phyloP scores from a whole-genome alignment of 2,329 filamentous ascomycete genomes.

The Ceratocystis diversiconidia region DNA sequence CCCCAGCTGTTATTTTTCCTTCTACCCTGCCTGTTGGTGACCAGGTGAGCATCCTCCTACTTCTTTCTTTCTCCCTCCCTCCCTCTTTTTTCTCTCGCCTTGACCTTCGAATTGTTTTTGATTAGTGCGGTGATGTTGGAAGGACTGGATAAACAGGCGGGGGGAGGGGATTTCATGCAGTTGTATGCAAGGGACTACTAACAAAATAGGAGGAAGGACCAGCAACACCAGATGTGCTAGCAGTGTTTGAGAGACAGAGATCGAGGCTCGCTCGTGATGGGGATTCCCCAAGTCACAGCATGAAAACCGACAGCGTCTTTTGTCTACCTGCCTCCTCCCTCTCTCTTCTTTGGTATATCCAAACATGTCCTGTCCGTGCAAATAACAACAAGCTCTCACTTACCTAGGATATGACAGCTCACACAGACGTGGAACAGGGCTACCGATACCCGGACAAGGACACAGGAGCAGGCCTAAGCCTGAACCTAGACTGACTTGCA shows the following conservation, averaged over 20 bases:
- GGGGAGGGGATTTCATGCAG: background rate
- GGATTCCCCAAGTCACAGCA: background rate
- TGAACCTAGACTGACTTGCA: background rate
- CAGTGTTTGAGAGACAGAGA: background rate
- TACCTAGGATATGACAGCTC: background rate
- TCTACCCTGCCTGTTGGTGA: background rate
- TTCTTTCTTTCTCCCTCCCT: background rate
- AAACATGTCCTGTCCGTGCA: background rate
- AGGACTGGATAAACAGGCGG: constrained; percentile 4
- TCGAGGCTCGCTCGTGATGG: background rate
- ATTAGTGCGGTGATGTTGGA: background rate
- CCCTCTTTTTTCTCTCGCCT: background rate
- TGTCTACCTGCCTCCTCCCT: background rate
- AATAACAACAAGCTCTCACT: background rate
- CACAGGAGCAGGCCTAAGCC: background rate
- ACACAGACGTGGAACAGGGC: constrained; percentile 6
- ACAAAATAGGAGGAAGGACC: background rate
- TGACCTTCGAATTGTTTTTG: background rate
- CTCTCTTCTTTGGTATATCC: background rate
- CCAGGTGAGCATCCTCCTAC: background rate
- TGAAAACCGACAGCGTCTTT: no score
- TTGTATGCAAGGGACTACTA: background rate
- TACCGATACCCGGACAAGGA: background rate
- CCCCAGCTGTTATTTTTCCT: background rate
- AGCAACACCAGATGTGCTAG: background rate